Percentiles rank a stretch among this genome's conserved stretches.
Conservation (phyloP, 2,329 filamentous ascomycete genomes). For the Neodidymelliopsis sp. region DNA sequence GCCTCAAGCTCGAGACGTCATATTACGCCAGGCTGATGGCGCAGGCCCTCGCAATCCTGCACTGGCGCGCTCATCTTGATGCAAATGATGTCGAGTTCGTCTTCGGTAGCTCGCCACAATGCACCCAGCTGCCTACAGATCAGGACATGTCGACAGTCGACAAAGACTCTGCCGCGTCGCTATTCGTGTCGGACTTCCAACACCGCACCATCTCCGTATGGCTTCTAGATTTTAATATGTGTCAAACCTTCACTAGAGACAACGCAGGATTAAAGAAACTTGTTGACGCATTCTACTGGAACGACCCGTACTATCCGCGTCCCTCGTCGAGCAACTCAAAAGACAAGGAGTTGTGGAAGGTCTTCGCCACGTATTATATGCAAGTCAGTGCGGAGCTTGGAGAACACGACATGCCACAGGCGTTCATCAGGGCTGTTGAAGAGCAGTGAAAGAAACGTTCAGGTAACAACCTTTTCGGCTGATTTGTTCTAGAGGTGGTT, state of each 20-base stretch:
- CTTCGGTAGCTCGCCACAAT: slow-evolving; percentile 27
- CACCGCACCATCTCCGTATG: too few relatives aligned
- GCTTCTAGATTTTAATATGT: slow-evolving; percentile 8
- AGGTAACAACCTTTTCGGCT: too few relatives aligned
- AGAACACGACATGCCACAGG: too few relatives aligned
- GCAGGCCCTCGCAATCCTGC: background rate
- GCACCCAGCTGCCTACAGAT: slow-evolving; percentile 44
- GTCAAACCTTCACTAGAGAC: background rate
- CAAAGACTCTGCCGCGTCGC: too few relatives aligned
- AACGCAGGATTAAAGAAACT: background rate
- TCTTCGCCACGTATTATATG: too few relatives aligned
- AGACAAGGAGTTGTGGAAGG: too few relatives aligned
- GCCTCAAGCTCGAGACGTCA: slow-evolving; percentile 15
- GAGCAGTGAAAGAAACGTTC: too few relatives aligned
- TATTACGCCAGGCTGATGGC: background rate
- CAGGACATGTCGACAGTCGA: too few relatives aligned
- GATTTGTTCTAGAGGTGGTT: too few relatives aligned
- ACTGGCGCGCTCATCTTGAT: background rate
- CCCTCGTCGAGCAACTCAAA: background rate
- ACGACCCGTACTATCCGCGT: slow-evolving; percentile 16
- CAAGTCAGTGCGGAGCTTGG: too few relatives aligned
- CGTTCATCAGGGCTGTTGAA: too few relatives aligned
- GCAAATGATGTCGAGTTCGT: slow-evolving; percentile 3
- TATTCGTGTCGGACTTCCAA: too few relatives aligned
- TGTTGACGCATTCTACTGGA: slow-evolving; percentile 12